Percentiles rank a stretch among this genome's conserved stretches.
phyloP scores from a whole-genome alignment of 139 green algal species.

The Chlorella sp. region DNA sequence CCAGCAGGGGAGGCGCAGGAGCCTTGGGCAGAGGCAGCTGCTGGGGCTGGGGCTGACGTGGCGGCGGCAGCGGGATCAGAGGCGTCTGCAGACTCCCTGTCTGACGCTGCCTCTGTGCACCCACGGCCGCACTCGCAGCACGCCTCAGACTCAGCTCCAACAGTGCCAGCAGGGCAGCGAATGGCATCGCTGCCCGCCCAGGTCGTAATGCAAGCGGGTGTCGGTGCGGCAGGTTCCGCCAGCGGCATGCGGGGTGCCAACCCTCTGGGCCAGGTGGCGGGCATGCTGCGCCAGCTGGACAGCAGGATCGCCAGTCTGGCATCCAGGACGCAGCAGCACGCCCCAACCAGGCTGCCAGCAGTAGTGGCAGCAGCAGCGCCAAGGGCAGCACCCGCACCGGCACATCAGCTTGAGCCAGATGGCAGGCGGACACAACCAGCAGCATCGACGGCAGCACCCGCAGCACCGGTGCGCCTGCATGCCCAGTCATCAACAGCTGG shows the following conservation, averaged over 20 bases:
- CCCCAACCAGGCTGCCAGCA: neutral
- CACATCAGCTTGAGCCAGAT: neutral
- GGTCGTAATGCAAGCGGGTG: too few species aligned
- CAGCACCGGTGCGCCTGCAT: neutral
- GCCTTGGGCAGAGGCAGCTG: neutral
- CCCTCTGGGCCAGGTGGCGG: neutral
- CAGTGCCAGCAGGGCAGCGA: neutral
- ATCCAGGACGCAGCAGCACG: neutral
- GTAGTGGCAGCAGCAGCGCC: neutral
- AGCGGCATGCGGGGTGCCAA: neutral
- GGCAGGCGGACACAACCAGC: neutral
- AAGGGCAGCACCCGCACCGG: neutral
- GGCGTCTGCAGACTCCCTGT: neutral
- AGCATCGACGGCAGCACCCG: neutral
- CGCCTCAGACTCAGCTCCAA: neutral
- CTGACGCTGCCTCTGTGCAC: neutral
- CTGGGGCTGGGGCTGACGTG: too few species aligned
- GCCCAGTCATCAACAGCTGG: too few species aligned
- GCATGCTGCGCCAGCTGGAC: constrained; percentile 1
- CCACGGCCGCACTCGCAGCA: neutral
- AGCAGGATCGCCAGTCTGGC: neutral
- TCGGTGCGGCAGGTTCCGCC: neutral
- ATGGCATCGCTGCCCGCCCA: neutral
- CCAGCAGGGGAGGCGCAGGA: neutral
- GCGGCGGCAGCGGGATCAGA: neutral